Evolutionary conservation across 495 filamentous ascomycete genomes (phyloP).

Genomic region (Annulohypoxylon bovei): DNA sequence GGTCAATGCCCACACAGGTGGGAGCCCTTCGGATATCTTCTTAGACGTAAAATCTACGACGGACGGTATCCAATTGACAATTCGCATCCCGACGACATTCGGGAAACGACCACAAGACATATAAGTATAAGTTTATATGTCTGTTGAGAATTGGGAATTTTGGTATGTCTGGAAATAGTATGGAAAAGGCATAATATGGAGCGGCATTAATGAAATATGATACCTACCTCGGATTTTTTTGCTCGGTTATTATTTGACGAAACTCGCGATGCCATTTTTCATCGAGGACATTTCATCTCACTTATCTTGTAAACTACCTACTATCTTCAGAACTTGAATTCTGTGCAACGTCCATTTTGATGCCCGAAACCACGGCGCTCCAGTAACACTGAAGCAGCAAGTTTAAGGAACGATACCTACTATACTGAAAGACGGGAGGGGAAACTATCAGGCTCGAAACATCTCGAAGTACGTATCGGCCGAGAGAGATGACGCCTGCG

Average conservation of each 20-base stretch:
- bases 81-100: constrained; percentile 62
- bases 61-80: constrained; percentile 61
- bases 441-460: too few relatives aligned
- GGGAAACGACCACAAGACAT: constrained; percentile 34
- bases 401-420: too few relatives aligned
- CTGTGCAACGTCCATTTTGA: too few relatives aligned
- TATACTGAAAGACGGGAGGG: too few relatives aligned
- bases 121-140: neutral
- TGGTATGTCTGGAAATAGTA: neutral
- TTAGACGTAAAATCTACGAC: constrained; percentile 63
- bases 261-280: neutral
- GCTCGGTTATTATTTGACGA: too few relatives aligned
- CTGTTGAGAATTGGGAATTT: neutral
- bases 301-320: neutral
- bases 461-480: neutral
- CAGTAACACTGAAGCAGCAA: too few relatives aligned
- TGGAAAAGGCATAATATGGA: neutral
- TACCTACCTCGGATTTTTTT: neutral
- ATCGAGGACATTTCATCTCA: neutral
- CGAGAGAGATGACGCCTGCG: neutral
- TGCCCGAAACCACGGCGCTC: too few relatives aligned
- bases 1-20: constrained; percentile 47
- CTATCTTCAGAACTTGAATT: too few relatives aligned
- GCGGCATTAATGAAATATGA: neutral
- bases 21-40: constrained; percentile 62